phyloP scores from a whole-genome alignment of 176 grass and related monocot species.

The Chloris gayana region DNA sequence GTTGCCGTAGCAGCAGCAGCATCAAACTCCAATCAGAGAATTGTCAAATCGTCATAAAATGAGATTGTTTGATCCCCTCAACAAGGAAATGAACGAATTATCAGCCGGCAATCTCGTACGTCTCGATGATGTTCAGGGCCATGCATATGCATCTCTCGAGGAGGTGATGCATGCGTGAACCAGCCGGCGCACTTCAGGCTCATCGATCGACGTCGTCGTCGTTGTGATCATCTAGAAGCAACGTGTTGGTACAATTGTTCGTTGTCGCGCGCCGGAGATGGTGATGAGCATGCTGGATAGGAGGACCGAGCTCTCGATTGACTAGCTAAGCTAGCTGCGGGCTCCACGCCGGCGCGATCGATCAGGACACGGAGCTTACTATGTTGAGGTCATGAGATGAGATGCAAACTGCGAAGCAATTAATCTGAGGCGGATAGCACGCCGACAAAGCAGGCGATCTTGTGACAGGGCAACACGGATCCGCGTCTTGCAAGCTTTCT shows the following conservation, averaged over 20 bases:
- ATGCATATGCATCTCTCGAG: neutral
- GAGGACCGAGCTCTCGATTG: neutral
- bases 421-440: neutral
- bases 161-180: neutral
- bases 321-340: neutral
- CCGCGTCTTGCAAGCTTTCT: neutral
- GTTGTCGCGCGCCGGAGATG: neutral
- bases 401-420: neutral
- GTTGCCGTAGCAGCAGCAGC: neutral
- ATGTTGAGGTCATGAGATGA: neutral
- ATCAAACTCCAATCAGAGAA: neutral
- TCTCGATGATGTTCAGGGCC: neutral
- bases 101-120: neutral
- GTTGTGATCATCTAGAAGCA: neutral
- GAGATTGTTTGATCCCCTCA: neutral
- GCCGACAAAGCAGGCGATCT: conserved; percentile 18
- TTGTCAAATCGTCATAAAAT: neutral
- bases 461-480: conserved; percentile 24
- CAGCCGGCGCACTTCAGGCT: neutral
- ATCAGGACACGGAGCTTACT: neutral
- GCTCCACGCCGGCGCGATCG: neutral
- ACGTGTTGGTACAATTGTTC: neutral
- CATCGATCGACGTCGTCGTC: neutral
- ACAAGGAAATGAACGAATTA: neutral
- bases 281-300: neutral